A percentile compares a stretch with the other conserved stretches of the same genome.
phyloP scores from a whole-genome alignment of 139 green algal genomes.

The Chlamydomonas sphaeroides region DNA sequence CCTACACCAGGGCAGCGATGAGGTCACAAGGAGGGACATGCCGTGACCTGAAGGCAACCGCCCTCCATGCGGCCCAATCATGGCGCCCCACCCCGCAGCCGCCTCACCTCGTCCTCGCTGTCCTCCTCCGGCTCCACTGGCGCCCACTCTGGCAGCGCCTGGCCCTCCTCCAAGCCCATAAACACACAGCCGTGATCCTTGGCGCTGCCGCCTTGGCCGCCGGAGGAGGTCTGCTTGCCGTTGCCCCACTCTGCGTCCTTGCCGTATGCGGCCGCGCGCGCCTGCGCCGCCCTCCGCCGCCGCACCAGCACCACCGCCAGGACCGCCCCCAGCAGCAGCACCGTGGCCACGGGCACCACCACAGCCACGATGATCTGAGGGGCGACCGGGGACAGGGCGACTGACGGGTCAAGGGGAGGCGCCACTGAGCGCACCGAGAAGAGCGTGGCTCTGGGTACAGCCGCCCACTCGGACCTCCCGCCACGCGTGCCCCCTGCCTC shows the following conservation, averaged over 20 bases:
- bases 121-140: neutral
- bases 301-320: neutral
- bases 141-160: constrained; percentile 15
- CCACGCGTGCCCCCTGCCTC: too few relatives aligned
- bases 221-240: neutral
- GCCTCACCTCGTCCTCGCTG: neutral
- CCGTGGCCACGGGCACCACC: neutral
- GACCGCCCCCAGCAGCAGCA: neutral
- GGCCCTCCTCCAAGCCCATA: constrained; percentile 12
- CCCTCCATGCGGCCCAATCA: neutral
- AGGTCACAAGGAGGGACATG: too few relatives aligned
- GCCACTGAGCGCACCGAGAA: too few relatives aligned
- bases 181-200: constrained; percentile 10
- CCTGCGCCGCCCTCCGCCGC: neutral
- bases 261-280: too few relatives aligned
- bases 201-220: neutral
- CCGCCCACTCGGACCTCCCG: too few relatives aligned
- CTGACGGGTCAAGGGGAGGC: too few relatives aligned
- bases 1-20: too few relatives aligned
- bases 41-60: too few relatives aligned
- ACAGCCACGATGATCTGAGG: constrained; percentile 1
- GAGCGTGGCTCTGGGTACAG: too few relatives aligned
- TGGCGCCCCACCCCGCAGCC: too few relatives aligned
- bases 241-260: too few relatives aligned
- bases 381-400: too few relatives aligned